Percentiles rank a stretch among this genome's conserved stretches.
These are phyloP conservation scores for Incumbomyces lentus DNA, from an alignment of 2,329 filamentous ascomycete species.

Conservation along the genomic window DNA sequence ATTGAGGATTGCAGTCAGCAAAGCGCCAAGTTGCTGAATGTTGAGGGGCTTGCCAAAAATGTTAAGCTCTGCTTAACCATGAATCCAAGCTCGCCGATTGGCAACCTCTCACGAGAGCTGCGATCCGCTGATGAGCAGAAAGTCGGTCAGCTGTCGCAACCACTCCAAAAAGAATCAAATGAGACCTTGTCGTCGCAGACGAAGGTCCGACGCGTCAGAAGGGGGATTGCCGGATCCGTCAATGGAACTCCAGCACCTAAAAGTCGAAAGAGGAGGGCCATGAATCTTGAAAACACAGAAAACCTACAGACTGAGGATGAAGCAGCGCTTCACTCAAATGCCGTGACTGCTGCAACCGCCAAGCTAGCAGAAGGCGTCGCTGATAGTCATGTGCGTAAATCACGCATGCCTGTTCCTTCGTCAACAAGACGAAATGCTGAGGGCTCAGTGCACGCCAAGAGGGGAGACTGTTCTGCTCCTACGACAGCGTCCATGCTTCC, in stretches of 20 bases:
- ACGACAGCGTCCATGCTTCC: not conserved
- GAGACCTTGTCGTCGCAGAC: not conserved
- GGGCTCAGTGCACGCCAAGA: not conserved
- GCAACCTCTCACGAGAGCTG: too few relatives aligned
- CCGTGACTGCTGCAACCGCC: not conserved
- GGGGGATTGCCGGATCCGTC: conserved; percentile 13
- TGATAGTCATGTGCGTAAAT: not conserved
- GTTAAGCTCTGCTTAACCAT: conserved; percentile 5
- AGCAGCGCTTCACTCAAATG: not conserved
- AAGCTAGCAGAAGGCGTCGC: not conserved
- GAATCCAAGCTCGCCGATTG: too few relatives aligned
- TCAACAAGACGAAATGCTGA: not conserved
- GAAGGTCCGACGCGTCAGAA: conserved; percentile 16
- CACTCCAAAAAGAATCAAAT: not conserved
- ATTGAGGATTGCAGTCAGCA: conserved; percentile 4
- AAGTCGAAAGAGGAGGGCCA: conserved; percentile 10
- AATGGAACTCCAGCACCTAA: conserved; percentile 10
- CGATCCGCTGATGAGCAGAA: not conserved
- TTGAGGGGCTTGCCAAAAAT: not conserved
- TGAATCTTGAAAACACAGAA: not conserved
- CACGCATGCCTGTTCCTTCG: conserved; percentile 3
- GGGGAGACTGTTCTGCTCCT: not conserved
- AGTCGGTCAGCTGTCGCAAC: not conserved
- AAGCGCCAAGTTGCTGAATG: not conserved
- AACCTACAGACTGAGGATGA: not conserved